Percentiles rank a stretch among this genome's conserved stretches.
Conservation (phyloP, 2,329 filamentous ascomycete genomes). For the Penicillium vulpinum region DNA sequence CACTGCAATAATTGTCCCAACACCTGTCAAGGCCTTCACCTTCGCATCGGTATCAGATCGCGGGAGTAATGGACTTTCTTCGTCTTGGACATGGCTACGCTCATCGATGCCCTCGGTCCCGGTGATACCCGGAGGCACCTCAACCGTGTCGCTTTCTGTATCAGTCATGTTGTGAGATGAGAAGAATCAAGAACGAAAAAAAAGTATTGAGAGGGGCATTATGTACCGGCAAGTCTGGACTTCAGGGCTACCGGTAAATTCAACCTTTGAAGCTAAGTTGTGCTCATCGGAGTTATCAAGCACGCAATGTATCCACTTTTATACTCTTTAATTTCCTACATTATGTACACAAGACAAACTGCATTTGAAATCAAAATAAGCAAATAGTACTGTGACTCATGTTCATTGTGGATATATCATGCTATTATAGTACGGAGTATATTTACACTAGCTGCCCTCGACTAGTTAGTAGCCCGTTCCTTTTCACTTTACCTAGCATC, state of each 20-base stretch:
- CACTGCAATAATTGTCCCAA: constrained; percentile 30
- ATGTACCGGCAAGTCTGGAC: background rate
- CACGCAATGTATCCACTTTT: constrained; percentile 12
- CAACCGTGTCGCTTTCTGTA: background rate
- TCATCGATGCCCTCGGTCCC: background rate
- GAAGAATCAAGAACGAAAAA: background rate
- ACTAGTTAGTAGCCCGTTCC: no score
- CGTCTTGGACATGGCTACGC: constrained; percentile 8
- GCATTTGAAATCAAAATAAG: no score
- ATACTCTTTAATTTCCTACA: background rate
- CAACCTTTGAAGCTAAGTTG: background rate
- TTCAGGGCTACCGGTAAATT: background rate
- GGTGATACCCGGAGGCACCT: background rate
- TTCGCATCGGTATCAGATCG: background rate
- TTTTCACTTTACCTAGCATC: no score
- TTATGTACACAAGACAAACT: background rate
- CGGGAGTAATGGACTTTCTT: constrained; percentile 21
- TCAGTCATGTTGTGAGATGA: constrained; percentile 6
- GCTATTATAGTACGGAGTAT: no score
- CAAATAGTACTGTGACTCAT: no score
- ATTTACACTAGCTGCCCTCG: no score
- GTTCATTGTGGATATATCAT: no score
- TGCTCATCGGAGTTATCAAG: constrained; percentile 20
- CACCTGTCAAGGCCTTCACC: constrained; percentile 13
- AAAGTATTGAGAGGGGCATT: no score